Evolutionary conservation across 2,329 filamentous ascomycete genomes (phyloP), one percentile per base, ranked within the genome.

Genomic region (Lecanicillium sp.): DNA sequence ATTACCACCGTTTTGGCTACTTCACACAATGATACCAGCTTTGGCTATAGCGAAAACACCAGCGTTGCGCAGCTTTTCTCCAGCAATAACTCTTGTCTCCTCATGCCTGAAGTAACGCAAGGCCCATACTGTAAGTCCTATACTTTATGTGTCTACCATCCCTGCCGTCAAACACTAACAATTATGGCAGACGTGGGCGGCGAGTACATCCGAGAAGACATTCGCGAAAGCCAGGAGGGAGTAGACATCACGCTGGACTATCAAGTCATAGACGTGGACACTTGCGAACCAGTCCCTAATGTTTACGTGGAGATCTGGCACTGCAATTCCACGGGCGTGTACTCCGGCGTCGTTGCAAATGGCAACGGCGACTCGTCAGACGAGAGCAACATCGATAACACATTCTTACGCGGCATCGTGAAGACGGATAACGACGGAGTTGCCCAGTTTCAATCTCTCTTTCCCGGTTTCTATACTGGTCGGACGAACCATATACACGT

Each of bases 21-120:
- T 13, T 58, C 52, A 13, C 56, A 62, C 29, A 65, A 69, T 49
- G 47, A 59, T 40, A 63, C 63, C 7, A 53, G 55, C 18, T 40
- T 51, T 14, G 53, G 53, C 5, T 62, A 57, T 44, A 57, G 50
- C 9, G 32, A 47, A 4, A 45, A 54, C 19, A 59, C 59, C 2
- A 47, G 52, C 9, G 46, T 58, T 6, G 47, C 49, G 33, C 54
- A 46, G 42, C 51, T 68, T 8, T 69, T 69, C 43, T 52, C 58
- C 3, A 55, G 57, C 17, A 60, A 61, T 36, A 58, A 55, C 19
- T 61, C 65, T 13, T 75, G 71, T 39, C 58, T 72, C 10, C 56
- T 74, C 18, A 66, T 60, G 4, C 68, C 69, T 0, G 71, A 74
- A 46, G 65, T 66, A 10, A 73, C 68, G 3, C 59, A 72, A 48